Evolutionary conservation across 1,284 basidiomycete species (phyloP).

Genomic region (Leccinum solheimii): DNA sequence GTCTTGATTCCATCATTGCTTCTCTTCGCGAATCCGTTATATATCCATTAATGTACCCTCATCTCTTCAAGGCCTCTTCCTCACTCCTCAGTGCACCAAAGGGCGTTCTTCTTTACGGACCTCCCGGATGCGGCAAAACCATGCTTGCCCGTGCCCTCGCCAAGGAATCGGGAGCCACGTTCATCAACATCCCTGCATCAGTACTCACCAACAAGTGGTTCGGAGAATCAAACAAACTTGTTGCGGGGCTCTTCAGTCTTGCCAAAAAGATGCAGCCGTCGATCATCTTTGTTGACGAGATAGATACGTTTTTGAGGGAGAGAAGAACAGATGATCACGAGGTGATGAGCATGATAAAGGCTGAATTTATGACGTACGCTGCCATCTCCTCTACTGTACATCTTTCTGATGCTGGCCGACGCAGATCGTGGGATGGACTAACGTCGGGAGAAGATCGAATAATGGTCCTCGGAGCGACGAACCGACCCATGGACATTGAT

Average conservation of each 20-base stretch:
- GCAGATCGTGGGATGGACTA: constrained; percentile 95
- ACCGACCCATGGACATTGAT: constrained; percentile 95
- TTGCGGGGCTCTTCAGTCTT: constrained; percentile 88
- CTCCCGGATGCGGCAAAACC: constrained; percentile 93
- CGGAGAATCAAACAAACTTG: constrained; percentile 97
- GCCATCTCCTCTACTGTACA: neutral
- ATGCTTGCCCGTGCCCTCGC: constrained; percentile 96
- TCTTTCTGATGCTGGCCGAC: neutral
- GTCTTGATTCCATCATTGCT: constrained; percentile 89
- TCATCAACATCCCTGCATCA: constrained; percentile 87
- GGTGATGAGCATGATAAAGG: constrained; percentile 99
- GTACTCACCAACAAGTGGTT: constrained; percentile 94
- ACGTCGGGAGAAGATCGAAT: constrained; percentile 83
- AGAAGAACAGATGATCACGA: constrained; percentile 91
- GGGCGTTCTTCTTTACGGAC: constrained; percentile 86
- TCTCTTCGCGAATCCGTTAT: constrained; percentile 95
- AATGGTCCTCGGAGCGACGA: constrained; percentile 94
- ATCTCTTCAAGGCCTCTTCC: constrained; percentile 79
- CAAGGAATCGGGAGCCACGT: constrained; percentile 95
- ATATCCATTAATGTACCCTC: constrained; percentile 91
- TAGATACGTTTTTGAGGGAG: constrained; percentile 93
- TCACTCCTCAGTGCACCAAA: constrained; percentile 73
- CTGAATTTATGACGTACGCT: constrained; percentile 97
- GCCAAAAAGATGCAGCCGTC: constrained; percentile 83
- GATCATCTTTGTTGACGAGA: constrained; percentile 96